Evolutionary conservation across 768 basidiomycete genomes (phyloP).

Genomic region (Arthromyces matolae): DNA sequence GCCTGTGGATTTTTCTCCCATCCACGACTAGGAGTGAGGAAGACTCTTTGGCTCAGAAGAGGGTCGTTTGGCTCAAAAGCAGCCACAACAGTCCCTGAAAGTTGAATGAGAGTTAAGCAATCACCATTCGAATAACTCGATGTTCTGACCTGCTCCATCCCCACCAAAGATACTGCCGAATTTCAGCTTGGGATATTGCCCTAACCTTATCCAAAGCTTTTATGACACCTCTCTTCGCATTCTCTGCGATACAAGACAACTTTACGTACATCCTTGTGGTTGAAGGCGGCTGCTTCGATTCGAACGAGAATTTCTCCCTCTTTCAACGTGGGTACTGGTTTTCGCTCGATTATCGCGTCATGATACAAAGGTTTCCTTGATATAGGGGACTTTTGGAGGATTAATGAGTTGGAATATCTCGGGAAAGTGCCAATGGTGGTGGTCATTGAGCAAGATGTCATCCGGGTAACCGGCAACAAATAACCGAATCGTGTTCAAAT

Average conservation of each 20-base stretch:
- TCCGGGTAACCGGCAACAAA: too few relatives aligned
- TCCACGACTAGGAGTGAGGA: too few relatives aligned
- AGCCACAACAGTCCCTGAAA: slow-evolving; percentile 59
- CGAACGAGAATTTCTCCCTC: slow-evolving; percentile 61
- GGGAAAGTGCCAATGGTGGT: slow-evolving; percentile 30
- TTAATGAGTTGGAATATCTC: slow-evolving; percentile 43
- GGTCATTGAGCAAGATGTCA: too few relatives aligned
- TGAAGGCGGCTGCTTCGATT: slow-evolving; percentile 69
- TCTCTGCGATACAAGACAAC: not conserved
- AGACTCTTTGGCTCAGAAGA: too few relatives aligned
- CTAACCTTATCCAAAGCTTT: slow-evolving; percentile 73
- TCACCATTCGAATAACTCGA: not conserved
- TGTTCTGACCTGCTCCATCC: slow-evolving; percentile 64
- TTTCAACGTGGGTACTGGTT: slow-evolving; percentile 47
- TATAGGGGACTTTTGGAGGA: slow-evolving; percentile 40
- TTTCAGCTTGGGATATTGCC: slow-evolving; percentile 60
- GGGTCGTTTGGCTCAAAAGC: too few relatives aligned
- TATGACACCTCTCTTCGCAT: slow-evolving; percentile 6
- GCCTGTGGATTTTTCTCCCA: too few relatives aligned
- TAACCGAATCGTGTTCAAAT: too few relatives aligned
- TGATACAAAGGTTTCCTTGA: slow-evolving; percentile 45
- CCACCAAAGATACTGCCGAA: slow-evolving; percentile 61
- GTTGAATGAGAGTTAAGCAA: too few relatives aligned
- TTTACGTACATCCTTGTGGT: slow-evolving; percentile 63
- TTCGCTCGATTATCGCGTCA: slow-evolving; percentile 51